Percentiles rank a stretch among this genome's conserved stretches.
phyloP scores from a whole-genome alignment of 164 flowering plant genomes.

The Umbilicus rupestris region DNA sequence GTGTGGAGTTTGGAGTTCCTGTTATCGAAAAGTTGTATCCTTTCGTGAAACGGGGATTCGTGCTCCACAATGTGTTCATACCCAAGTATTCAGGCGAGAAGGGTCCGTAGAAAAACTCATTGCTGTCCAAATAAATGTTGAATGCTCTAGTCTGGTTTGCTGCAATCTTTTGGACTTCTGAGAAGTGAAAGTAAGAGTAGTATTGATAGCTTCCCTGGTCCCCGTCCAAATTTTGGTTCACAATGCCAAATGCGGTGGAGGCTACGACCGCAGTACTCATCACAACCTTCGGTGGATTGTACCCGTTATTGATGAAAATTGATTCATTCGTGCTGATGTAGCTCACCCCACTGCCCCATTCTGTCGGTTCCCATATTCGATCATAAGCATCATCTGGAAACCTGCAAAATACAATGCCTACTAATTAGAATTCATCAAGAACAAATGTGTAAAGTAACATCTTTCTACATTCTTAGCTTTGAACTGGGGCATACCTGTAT shows the following conservation, averaged over 20 bases:
- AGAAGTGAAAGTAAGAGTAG: slow-evolving; percentile 2
- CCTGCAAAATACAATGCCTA: neutral
- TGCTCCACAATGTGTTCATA: neutral
- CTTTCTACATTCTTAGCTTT: neutral
- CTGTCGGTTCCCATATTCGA: slow-evolving; percentile 9
- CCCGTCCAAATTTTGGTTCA: neutral
- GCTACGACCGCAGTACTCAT: slow-evolving; percentile 6
- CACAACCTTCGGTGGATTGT: neutral
- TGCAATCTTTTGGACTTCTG: slow-evolving; percentile 4
- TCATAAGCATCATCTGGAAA: slow-evolving; percentile 2
- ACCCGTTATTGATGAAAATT: neutral
- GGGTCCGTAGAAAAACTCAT: neutral
- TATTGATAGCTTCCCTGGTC: neutral
- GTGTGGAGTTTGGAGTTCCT: slow-evolving; percentile 2
- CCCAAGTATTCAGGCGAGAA: slow-evolving; percentile 1
- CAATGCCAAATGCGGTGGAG: neutral
- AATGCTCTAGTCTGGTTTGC: neutral
- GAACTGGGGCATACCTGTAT: neutral
- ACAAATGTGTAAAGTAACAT: too few relatives aligned
- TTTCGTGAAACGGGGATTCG: neutral
- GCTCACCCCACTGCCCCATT: neutral
- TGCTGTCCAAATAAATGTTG: neutral
- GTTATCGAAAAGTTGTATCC: slow-evolving; percentile 7
- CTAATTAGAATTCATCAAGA: neutral
- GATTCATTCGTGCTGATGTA: slow-evolving; percentile 6